Base-by-base conservation (phyloP, 2,329 filamentous ascomycete genomes). In the Pochonia chlamydosporia region DNA sequence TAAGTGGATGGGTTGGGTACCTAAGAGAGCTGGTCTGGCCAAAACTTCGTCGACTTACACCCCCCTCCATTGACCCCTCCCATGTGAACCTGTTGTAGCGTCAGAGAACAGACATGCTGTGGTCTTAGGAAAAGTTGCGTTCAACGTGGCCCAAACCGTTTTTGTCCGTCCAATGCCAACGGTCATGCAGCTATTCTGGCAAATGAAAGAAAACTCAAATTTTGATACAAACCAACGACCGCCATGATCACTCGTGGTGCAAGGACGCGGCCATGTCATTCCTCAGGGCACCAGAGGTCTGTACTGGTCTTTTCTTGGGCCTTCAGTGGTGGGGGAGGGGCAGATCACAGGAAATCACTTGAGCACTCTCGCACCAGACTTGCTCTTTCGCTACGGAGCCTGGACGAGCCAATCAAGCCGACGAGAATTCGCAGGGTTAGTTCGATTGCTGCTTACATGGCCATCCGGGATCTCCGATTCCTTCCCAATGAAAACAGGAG, bases 21-120 rank as follows among this genome's bases (percentile, higher is more conserved):
- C 37, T 16, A 42, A 40, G 33, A 18, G 21, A 43, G 36, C 21
- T 36, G 40, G 45, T 43, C 39, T 21, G 4, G 37, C 20, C 42
- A 37, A n/a, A n/a, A 40, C 24, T 33, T 48, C 26, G 33, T 25
- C 10, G 39, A 41, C 40, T 21, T 30, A 35, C 46, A 48, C 46
- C 33, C 41, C 41, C 33, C 25, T 25, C 35, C 43, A 39, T 16
- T 16, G 20, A 44, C 30, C 42, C 42, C 42, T 39, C 35, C 35
- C 35, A 33, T 45, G 43, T 45, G 33, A 7, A 23, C 10, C 23
- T 20, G 35, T 39, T 7, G 35, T 21, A 24, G 35, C 18, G 35
- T 5, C 21, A 13, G 20, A 39, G 9, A 13, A 18, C 18, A 23
- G 35, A 20, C n/a, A 13, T 4, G 35, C n/a, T 3, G 4, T 39